Percentiles rank a stretch among this genome's conserved stretches.
Evolutionary conservation across 2,329 filamentous ascomycete species (phyloP).

Genomic region (Hortaea werneckii): DNA sequence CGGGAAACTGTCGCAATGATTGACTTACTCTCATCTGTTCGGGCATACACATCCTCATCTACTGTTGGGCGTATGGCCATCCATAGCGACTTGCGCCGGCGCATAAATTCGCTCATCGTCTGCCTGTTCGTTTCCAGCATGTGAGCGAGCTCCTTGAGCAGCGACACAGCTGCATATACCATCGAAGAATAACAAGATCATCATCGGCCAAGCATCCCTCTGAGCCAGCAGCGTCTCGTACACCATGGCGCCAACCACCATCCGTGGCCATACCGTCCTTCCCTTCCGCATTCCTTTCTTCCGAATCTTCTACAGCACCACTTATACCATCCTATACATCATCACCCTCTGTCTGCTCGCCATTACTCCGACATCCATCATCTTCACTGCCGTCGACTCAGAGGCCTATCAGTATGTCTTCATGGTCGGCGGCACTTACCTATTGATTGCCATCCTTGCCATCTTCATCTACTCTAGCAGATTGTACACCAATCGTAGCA

Average conservation of each 20-base stretch:
- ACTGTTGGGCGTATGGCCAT: too few species aligned
- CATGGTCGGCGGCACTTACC: constrained; percentile 65
- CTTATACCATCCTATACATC: constrained; percentile 67
- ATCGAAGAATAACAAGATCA: neutral
- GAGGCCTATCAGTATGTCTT: constrained; percentile 69
- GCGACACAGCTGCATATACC: neutral
- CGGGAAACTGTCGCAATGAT: too few species aligned
- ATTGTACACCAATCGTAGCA: constrained; percentile 76
- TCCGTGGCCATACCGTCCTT: constrained; percentile 8
- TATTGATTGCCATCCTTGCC: constrained; percentile 60
- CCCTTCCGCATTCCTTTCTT: constrained; percentile 50
- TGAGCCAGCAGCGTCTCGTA: neutral
- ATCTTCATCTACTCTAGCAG: constrained; percentile 69
- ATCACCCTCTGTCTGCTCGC: constrained; percentile 64
- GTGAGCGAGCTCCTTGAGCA: neutral
- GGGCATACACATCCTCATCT: too few species aligned
- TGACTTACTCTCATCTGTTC: too few species aligned
- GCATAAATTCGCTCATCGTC: neutral
- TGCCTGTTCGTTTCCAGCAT: neutral
- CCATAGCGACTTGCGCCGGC: too few species aligned
- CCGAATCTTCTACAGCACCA: constrained; percentile 47
- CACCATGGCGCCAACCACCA: neutral
- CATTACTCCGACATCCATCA: constrained; percentile 66
- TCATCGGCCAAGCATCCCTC: too few species aligned
- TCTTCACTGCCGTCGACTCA: constrained; percentile 63